Evolutionary conservation across 225 moss, liverwort and hornwort genomes (phyloP).

Genomic region (Physcomitrellopsis africana): DNA sequence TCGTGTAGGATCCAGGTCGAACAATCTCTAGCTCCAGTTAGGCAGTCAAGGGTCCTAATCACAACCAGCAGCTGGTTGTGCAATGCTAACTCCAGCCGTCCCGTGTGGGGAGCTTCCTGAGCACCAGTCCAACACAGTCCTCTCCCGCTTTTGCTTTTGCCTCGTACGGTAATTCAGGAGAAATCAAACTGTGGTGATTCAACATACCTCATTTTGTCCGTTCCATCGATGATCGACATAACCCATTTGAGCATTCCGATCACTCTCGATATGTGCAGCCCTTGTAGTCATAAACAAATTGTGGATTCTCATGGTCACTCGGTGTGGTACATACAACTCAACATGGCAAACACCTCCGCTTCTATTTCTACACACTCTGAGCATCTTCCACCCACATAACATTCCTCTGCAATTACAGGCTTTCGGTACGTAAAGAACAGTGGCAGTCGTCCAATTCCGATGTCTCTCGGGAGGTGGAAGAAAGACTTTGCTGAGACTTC

Average conservation of each 20-base stretch:
- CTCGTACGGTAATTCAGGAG: background rate
- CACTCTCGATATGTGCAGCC: background rate
- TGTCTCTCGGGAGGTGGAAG: too few relatives aligned
- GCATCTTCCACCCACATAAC: background rate
- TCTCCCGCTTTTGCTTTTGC: slow-evolving; percentile 10
- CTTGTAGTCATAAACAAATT: background rate
- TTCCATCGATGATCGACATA: background rate
- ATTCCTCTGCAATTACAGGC: too few relatives aligned
- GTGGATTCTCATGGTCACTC: background rate
- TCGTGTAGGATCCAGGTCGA: too few relatives aligned
- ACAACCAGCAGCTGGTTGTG: background rate
- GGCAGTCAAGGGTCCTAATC: too few relatives aligned
- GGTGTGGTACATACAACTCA: background rate
- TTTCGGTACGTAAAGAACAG: too few relatives aligned
- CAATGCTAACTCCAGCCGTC: background rate
- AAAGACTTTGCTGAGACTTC: too few relatives aligned
- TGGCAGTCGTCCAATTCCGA: too few relatives aligned
- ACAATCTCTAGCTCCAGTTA: too few relatives aligned
- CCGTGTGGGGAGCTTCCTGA: background rate
- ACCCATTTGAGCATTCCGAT: background rate
- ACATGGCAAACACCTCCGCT: background rate
- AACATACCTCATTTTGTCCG: background rate
- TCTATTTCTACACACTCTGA: slow-evolving; percentile 7
- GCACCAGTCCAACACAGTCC: background rate
- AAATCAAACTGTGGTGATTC: slow-evolving; percentile 9